Base-by-base conservation (phyloP, 768 basidiomycete species). In the Leccinum incarnatum region DNA sequence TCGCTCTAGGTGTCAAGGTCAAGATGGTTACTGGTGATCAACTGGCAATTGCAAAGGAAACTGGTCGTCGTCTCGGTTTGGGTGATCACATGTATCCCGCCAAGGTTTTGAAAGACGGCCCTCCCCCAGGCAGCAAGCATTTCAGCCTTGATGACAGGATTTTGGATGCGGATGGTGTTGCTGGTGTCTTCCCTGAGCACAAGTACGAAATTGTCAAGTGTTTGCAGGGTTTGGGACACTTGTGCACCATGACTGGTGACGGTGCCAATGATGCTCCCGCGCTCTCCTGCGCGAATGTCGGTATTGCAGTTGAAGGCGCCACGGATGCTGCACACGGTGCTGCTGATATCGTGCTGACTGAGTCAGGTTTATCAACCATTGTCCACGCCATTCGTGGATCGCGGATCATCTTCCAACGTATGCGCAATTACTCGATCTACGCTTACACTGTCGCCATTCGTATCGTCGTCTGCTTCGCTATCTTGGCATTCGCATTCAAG, bases 21-120 rank as follows among this genome's bases (percentile, higher is more conserved):
- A 98, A 98, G 89, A 98, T 98, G 96, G 96, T 98, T 61, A 98
- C 96, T n/a, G 96, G 96, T 81, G 96, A 98, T 74, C 96, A 98
- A 80, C 93, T 98, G 72, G 96, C 96, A 64, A 98, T 98, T 67
- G 96, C 96, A 37, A 98, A 98, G 84, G 96, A 98, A 77, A 98
- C 96, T 61, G 96, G 96, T 60, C 91, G 95, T 74, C 92, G 96
- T 79, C 91, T 98, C 51, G 95, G 96, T 66, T 82, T 98, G 60
- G 96, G 96, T 72, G 96, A 98, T 76, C 95, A 98, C 82, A 98
- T 98, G 96, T 98, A 97, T 81, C 88, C 96, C 46, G 91, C 95
- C 56, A 97, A 94, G 83, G 96, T 98, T n/a, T 85, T 98, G 72
- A 96, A 97, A 84, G 93, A 97, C 47, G 95, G 96, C 7, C 95